Conservation (phyloP, 345 rosid genomes). For the Euphorbia peplus region DNA sequence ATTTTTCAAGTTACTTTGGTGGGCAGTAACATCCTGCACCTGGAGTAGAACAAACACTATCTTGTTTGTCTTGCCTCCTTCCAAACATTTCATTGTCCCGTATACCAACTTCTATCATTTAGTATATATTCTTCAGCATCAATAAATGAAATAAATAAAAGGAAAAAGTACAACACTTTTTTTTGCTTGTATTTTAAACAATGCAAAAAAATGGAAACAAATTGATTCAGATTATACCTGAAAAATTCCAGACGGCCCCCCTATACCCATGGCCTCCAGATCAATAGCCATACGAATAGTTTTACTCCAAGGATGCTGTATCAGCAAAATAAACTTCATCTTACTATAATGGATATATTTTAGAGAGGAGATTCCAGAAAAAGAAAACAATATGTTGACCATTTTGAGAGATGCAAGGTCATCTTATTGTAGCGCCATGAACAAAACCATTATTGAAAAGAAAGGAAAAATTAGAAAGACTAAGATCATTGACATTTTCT, state of each 20-base stretch:
- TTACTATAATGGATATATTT: not conserved
- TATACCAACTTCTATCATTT: not conserved
- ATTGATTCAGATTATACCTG: slow-evolving; percentile 52
- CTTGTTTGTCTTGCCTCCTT: not conserved
- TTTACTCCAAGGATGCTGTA: slow-evolving; percentile 90
- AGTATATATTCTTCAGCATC: not conserved
- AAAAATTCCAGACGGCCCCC: slow-evolving; percentile 82
- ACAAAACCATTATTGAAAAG: not conserved
- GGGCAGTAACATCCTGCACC: not conserved
- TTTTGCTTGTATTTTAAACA: not conserved
- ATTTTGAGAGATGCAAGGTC: not conserved
- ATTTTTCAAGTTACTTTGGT: not conserved
- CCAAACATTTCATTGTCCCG: not conserved
- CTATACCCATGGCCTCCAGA: slow-evolving; percentile 94
- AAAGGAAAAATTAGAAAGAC: not conserved
- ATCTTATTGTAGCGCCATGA: not conserved
- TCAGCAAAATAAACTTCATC: slow-evolving; percentile 19
- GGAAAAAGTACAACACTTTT: not conserved
- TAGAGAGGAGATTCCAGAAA: not conserved
- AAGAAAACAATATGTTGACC: not conserved
- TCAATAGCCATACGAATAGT: slow-evolving; percentile 78
- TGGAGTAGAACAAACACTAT: not conserved
- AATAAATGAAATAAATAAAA: not conserved
- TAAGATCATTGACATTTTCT: not conserved
- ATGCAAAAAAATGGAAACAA: not conserved